A percentile compares a stretch with the other conserved stretches of the same genome.
Evolutionary conservation across 2,329 filamentous ascomycete species (phyloP).

Genomic region (Botrytis porri): DNA sequence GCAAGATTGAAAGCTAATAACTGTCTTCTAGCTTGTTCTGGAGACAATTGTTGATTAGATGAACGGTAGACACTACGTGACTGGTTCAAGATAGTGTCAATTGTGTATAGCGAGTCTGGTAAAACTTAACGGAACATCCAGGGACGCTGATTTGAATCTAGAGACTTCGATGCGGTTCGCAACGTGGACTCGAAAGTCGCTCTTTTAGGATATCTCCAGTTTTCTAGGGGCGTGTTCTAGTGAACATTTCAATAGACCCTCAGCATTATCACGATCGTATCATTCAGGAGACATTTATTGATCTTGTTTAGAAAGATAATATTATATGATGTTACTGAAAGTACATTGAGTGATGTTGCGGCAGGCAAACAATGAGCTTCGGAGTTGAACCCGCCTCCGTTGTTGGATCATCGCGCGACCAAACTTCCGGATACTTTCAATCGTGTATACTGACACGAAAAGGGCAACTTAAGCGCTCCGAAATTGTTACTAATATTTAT

Average conservation of each 20-base stretch:
- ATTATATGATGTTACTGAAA: neutral
- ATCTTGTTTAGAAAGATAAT: neutral
- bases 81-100: no score
- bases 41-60: no score
- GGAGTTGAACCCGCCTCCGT: constrained; percentile 7
- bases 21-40: neutral
- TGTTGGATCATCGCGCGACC: neutral
- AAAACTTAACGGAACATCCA: neutral
- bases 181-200: neutral
- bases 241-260: neutral
- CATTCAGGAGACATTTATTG: neutral
- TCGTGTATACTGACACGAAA: neutral
- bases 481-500: neutral
- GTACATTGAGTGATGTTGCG: neutral
- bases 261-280: neutral
- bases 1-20: neutral
- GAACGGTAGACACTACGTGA: neutral
- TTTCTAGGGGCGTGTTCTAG: neutral
- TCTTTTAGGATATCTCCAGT: neutral
- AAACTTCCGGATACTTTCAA: neutral
- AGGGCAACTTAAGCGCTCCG: no score
- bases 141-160: neutral
- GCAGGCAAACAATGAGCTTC: neutral
- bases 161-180: neutral
- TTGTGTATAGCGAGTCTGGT: neutral